phyloP scores from a whole-genome alignment of 306 rosid species.

The Vigna radiata region DNA sequence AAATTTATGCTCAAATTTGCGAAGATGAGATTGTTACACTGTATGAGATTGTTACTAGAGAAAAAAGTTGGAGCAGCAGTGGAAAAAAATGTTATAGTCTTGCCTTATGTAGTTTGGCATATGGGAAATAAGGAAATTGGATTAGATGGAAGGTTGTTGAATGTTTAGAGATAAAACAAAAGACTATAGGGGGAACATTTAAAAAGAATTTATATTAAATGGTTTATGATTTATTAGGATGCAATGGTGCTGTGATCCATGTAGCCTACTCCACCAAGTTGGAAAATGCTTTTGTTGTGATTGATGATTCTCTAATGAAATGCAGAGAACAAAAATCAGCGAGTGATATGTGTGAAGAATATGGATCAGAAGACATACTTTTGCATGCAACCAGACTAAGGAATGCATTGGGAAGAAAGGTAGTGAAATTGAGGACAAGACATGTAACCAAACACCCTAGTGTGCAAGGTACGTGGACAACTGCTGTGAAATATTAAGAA shows the following conservation, averaged over 20 bases:
- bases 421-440: conserved; percentile 83
- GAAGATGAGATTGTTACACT: background rate
- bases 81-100: too few species aligned
- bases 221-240: too few species aligned
- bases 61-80: too few species aligned
- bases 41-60: too few species aligned
- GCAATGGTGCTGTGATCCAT: background rate
- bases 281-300: background rate
- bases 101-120: too few species aligned
- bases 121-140: too few species aligned
- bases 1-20: background rate
- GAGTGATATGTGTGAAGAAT: conserved; percentile 86
- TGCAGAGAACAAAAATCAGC: conserved; percentile 71
- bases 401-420: conserved; percentile 91
- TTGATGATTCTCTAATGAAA: conserved; percentile 35
- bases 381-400: conserved; percentile 74
- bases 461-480: conserved; percentile 96
- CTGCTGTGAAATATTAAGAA: conserved; percentile 63
- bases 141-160: too few species aligned
- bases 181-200: too few species aligned
- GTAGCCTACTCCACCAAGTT: background rate
- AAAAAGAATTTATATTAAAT: background rate
- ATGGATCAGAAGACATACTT: conserved; percentile 81
- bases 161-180: too few species aligned
- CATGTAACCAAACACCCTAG: conserved; percentile 85